A percentile compares a stretch with the other conserved stretches of the same genome.
These are phyloP conservation scores for Exophiala sp. DNA, from an alignment of 2,329 filamentous ascomycete genomes.

Conservation along the genomic window DNA sequence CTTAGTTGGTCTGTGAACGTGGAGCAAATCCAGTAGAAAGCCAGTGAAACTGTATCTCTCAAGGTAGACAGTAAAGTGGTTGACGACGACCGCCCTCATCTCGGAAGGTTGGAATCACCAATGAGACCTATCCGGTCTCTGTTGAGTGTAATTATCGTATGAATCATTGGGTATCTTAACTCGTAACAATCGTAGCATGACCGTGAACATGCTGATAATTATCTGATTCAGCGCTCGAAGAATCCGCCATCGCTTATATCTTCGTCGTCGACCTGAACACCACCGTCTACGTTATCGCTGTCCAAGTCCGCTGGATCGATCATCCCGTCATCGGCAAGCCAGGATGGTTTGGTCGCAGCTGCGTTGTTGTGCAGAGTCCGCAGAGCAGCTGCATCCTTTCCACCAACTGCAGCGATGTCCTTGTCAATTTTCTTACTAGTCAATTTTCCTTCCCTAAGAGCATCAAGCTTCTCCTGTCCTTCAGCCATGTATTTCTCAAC, in stretches of 20 bases:
- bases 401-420: constrained; percentile 12
- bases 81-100: not conserved
- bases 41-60: too few species aligned
- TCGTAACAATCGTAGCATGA: constrained; percentile 12
- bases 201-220: not conserved
- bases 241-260: constrained; percentile 38
- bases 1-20: too few species aligned
- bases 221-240: constrained; percentile 33
- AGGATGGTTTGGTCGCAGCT: constrained; percentile 9
- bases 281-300: constrained; percentile 16
- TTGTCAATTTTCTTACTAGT: constrained; percentile 10
- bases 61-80: too few species aligned
- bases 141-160: not conserved
- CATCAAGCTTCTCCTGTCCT: constrained; percentile 36
- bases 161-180: constrained; percentile 12
- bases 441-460: constrained; percentile 30
- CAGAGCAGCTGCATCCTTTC: constrained; percentile 12
- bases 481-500: constrained; percentile 45
- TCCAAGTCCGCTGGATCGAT: constrained; percentile 22
- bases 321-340: constrained; percentile 19
- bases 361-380: constrained; percentile 3
- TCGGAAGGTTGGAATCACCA: not conserved
- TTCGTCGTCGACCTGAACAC: constrained; percentile 8
- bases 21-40: too few species aligned
- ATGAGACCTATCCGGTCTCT: not conserved